A percentile compares a stretch with the other conserved stretches of the same genome.
Evolutionary conservation across 805 yeast genomes (phyloP).

Genomic region (Sungouiozyma ichnusensis): DNA sequence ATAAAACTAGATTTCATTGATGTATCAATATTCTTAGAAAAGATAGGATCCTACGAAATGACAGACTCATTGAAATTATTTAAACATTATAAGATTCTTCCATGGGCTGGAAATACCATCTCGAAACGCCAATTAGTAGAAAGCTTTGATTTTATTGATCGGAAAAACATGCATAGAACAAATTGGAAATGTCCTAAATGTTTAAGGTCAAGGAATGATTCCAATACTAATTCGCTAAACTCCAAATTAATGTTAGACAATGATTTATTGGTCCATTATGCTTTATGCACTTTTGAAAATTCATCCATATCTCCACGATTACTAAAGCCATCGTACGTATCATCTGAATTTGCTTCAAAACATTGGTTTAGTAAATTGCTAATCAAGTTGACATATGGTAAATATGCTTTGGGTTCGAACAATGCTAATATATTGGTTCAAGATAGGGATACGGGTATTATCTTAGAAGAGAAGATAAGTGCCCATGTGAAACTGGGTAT

Average conservation of each 20-base stretch:
- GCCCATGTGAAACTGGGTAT: slow-evolving; percentile 83
- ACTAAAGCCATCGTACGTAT: slow-evolving; percentile 58
- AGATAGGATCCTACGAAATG: slow-evolving; percentile 37
- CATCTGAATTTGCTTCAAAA: slow-evolving; percentile 72
- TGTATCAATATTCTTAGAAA: slow-evolving; percentile 49
- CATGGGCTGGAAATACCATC: slow-evolving; percentile 47
- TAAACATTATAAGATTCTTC: slow-evolving; percentile 33
- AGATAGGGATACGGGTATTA: slow-evolving; percentile 78
- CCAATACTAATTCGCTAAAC: slow-evolving; percentile 31
- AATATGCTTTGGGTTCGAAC: slow-evolving; percentile 73
- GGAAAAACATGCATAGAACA: slow-evolving; percentile 30
- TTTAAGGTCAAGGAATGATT: slow-evolving; percentile 43
- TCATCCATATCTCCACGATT: slow-evolving; percentile 37
- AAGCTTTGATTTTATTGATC: slow-evolving; percentile 34
- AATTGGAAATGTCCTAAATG: slow-evolving; percentile 77
- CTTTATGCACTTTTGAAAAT: slow-evolving; percentile 72
- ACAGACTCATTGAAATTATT: slow-evolving; percentile 48
- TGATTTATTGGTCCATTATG: slow-evolving; percentile 78
- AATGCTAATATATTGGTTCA: slow-evolving; percentile 93
- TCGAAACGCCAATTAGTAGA: slow-evolving; percentile 37
- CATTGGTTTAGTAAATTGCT: slow-evolving; percentile 81
- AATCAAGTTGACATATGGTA: slow-evolving; percentile 81
- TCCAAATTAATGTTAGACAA: slow-evolving; percentile 29
- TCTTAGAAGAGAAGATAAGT: slow-evolving; percentile 90
- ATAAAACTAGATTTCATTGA: slow-evolving; percentile 42